phyloP scores from a whole-genome alignment of 306 rosid species.

The Ammopiptanthus mongolicus region DNA sequence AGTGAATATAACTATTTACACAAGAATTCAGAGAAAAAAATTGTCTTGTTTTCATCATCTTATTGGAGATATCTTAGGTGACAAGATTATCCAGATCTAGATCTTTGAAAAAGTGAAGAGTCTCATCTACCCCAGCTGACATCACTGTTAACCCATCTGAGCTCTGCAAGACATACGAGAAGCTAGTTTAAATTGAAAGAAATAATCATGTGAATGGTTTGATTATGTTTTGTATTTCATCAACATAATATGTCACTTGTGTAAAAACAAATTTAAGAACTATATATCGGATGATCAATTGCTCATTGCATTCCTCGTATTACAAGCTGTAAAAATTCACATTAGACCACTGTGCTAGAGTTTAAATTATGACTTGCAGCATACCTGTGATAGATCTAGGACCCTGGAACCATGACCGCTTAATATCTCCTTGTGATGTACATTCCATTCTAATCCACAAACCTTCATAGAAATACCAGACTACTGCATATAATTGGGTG shows the following conservation, averaged over 20 bases:
- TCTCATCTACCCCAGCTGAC: slow-evolving; percentile 71
- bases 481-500: neutral
- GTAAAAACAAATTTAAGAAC: too few species aligned
- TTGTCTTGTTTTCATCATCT: slow-evolving; percentile 40
- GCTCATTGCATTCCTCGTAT: neutral
- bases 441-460: slow-evolving; percentile 82
- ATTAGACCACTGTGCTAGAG: neutral
- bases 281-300: neutral
- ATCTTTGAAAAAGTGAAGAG: slow-evolving; percentile 48
- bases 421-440: slow-evolving; percentile 64
- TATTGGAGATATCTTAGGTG: slow-evolving; percentile 48
- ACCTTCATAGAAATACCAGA: slow-evolving; percentile 39
- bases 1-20: slow-evolving; percentile 6
- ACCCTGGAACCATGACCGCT: slow-evolving; percentile 82
- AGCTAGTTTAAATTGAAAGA: neutral
- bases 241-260: too few species aligned
- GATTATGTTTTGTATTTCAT: neutral
- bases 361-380: neutral
- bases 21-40: neutral
- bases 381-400: slow-evolving; percentile 67
- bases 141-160: slow-evolving; percentile 72
- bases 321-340: neutral
- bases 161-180: slow-evolving; percentile 40
- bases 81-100: slow-evolving; percentile 45
- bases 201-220: neutral